Base-by-base conservation (phyloP, 495 filamentous ascomycete genomes). In the Tuber microsphaerosporum region DNA sequence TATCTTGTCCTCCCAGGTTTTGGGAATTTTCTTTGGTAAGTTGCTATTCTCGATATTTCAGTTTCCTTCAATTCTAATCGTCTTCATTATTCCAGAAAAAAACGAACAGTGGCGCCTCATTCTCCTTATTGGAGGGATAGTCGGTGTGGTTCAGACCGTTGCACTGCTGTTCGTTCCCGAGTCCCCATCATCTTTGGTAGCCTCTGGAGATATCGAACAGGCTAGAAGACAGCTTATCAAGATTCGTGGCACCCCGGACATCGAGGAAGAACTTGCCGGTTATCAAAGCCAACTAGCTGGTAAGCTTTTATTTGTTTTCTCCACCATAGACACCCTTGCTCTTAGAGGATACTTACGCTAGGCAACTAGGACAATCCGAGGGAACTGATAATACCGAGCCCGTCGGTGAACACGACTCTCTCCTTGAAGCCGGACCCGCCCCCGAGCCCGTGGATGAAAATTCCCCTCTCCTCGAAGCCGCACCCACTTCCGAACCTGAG, bases 1-100 rank as follows among this genome's bases (percentile, higher is more conserved):
- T 20, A 98, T 99, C 71, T 83, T 99, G 17, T 84, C 90, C 42
- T 90, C 94, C 0, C 96, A 98, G 82, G 85, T 90, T 0, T 85
- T 97, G 70, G 95, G 95, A 0, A 94, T 91, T 74, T 97, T 96
- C 84, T 84, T 97, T 70, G 95, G 93, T 84, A 85, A 88, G 75
- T 42, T 48, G 42, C 26, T 45, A 20, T 41, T 42, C 2, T 65
- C 17, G 41, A 39, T n/a, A 22, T 68, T 20, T 39, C 16, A n/a
- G 7, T 9, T 8, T 71, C 20, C 61, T 39, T 37, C 41, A 37
- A 37, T 44, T 71, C 71, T 72, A 73, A 73, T 43, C 16, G 68
- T 72, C 22, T 72, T 44, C 12, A 56, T 69, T 31, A 37, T 16
- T 71, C n/a, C 19, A 82, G 80, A 75, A 42, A 71, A 70, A 42